Base-by-base conservation (phyloP, 164 flowering plant species). In the Magnolia officinalis region DNA sequence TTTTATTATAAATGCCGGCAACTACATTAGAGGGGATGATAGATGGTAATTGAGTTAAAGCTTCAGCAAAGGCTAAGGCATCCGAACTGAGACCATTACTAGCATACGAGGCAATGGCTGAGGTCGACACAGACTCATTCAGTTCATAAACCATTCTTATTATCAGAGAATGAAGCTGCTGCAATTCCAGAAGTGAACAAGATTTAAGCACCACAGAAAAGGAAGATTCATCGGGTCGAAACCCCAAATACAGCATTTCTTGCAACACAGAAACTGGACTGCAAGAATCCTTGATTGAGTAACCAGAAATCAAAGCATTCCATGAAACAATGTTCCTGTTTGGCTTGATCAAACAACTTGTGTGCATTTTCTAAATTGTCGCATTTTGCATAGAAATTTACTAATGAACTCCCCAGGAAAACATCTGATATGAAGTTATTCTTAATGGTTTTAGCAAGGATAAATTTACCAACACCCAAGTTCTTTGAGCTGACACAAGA, bases 381-480 rank as follows among this genome's bases (percentile, higher is more conserved):
- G 70, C 86, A 80, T 83, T 92, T 95, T 4, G 84, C 86, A 84
- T 93, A 95, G 70, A 91, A 90, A 81, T 87, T 88, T 79, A 95
- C 86, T 84, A 92, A 79, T 55, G 94, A 83, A 81, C 85, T 89
- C 29, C 96, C 96, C 19, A 90, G 87, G 72, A 82, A 79, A 75
- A 85, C 84, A 78, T 93, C 90, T 64, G 79, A 80, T 63, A 82
- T 81, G 50, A 85, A 79, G 63, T 61, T 75, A 19, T 71, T 84
- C 78, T 74, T 86, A 14, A 92, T 85, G 49, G 83, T 65, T 77
- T 87, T 87, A 9, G 85, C 91, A 80, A 93, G 98, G 29, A 93
- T 65, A 18, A 37, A 80, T 77, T 85, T 79, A 55, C 97, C 98
- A 76, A 50, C 82, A 8, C 67, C 58, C 50, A 52, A 66, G 23